Conservation (phyloP, 2,329 filamentous ascomycete species). For the Alternaria sp. region DNA sequence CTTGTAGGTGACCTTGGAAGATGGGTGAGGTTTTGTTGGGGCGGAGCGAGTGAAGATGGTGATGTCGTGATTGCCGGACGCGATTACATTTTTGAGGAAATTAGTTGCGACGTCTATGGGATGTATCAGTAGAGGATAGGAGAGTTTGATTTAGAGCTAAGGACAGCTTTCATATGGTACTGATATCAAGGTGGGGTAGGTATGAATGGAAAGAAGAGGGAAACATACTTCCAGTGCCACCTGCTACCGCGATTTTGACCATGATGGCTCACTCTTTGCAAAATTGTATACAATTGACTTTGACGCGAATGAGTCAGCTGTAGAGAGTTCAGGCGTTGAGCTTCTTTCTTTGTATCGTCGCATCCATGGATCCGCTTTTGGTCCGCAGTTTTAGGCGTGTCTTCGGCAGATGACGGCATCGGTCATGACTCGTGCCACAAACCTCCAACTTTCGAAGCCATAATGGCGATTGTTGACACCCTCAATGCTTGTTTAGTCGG, state of each 20-base stretch:
- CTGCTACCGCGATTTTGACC: conserved; percentile 48
- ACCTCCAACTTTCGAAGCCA: neutral
- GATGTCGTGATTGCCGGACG: conserved; percentile 62
- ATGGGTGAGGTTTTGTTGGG: conserved; percentile 11
- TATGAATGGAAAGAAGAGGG: neutral
- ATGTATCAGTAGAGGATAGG: neutral
- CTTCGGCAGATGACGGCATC: conserved; percentile 6
- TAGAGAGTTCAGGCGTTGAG: neutral
- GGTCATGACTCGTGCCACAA: conserved; percentile 5
- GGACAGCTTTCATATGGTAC: neutral
- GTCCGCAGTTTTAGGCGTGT: conserved; percentile 2
- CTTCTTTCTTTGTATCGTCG: neutral
- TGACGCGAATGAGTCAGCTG: neutral
- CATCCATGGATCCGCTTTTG: neutral
- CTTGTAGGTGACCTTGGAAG: conserved; percentile 51
- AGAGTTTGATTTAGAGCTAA: neutral
- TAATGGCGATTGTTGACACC: neutral
- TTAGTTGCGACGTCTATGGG: conserved; percentile 61
- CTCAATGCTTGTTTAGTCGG: neutral
- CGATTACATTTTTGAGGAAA: conserved; percentile 60
- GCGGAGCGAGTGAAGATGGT: conserved; percentile 58
- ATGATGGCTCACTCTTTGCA: conserved; percentile 16
- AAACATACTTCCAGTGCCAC: conserved; percentile 48
- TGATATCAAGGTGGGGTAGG: neutral
- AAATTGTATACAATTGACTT: no score